phyloP scores from a whole-genome alignment of 306 rosid genomes.

The Canavalia gladiata region DNA sequence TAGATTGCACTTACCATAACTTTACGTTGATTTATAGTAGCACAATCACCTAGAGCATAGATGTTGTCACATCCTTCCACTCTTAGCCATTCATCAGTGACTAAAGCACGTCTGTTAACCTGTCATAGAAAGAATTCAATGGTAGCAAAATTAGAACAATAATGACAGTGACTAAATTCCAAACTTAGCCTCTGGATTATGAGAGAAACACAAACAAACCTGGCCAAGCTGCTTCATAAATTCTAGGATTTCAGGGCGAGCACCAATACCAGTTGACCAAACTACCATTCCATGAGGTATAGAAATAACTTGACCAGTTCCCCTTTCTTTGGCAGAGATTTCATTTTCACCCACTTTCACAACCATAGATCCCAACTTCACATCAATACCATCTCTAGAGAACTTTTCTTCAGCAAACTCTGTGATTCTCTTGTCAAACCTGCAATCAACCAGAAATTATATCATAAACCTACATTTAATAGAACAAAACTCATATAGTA shows the following conservation, averaged over 20 bases:
- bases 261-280: conserved; percentile 95
- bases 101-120: conserved; percentile 83
- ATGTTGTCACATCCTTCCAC: conserved; percentile 81
- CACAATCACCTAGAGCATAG: conserved; percentile 97
- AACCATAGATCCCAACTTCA: conserved; percentile 93
- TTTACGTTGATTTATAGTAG: conserved; percentile 90
- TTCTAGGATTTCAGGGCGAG: conserved; percentile 76
- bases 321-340: conserved; percentile 77
- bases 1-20: conserved; percentile 70
- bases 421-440: conserved; percentile 99
- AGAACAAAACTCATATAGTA: too few species aligned
- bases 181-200: conserved; percentile 11
- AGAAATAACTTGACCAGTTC: conserved; percentile 54
- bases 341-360: conserved; percentile 79
- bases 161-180: neutral
- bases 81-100: conserved; percentile 98
- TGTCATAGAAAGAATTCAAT: conserved; percentile 46
- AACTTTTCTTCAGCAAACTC: conserved; percentile 88
- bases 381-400: conserved; percentile 81
- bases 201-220: conserved; percentile 63
- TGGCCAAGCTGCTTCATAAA: conserved; percentile 92
- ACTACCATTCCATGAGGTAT: conserved; percentile 94
- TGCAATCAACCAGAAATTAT: conserved; percentile 41
- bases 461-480: neutral
- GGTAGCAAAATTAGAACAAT: conserved; percentile 26